These are phyloP conservation scores for Xylariaceae sp. DNA, from an alignment of 2,329 filamentous ascomycete species.

Conservation along the genomic window DNA sequence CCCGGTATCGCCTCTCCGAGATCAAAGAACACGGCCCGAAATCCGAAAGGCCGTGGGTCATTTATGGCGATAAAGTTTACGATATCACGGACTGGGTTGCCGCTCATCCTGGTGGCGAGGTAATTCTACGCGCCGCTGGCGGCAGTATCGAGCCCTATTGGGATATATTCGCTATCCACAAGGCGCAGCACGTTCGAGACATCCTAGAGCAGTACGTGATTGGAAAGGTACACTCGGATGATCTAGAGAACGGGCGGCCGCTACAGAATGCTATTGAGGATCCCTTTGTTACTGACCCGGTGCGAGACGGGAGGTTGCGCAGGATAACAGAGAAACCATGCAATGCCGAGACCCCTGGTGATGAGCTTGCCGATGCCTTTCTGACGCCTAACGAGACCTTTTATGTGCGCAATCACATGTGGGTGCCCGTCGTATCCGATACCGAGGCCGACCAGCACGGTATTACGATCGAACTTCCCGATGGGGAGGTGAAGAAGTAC, in stretches of 20 bases:
- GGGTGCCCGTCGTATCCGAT: slow-evolving; percentile 38
- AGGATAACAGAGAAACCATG: slow-evolving; percentile 40
- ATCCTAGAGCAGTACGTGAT: slow-evolving; percentile 61
- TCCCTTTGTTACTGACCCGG: slow-evolving; percentile 43
- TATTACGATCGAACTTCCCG: slow-evolving; percentile 39
- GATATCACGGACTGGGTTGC: slow-evolving; percentile 65
- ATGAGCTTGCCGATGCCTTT: slow-evolving; percentile 37
- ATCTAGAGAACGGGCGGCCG: slow-evolving; percentile 54
- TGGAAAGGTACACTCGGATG: slow-evolving; percentile 52
- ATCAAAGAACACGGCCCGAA: slow-evolving; percentile 48
- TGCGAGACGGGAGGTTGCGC: slow-evolving; percentile 37
- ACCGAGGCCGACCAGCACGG: slow-evolving; percentile 32
- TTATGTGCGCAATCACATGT: slow-evolving; percentile 45
- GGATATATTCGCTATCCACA: slow-evolving; percentile 66
- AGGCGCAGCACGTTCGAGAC: slow-evolving; percentile 57
- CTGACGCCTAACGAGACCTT: slow-evolving; percentile 40
- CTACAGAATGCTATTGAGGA: slow-evolving; percentile 52
- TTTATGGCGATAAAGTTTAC: slow-evolving; percentile 59
- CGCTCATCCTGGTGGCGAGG: slow-evolving; percentile 61
- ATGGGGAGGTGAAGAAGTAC: slow-evolving; percentile 38
- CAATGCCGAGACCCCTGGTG: slow-evolving; percentile 44
- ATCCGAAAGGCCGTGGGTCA: slow-evolving; percentile 56
- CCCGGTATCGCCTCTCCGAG: slow-evolving; percentile 46
- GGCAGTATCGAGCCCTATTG: slow-evolving; percentile 62
- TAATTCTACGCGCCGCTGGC: slow-evolving; percentile 61